Percentiles rank a stretch among this genome's conserved stretches.
phyloP scores from a whole-genome alignment of 2,329 filamentous ascomycete genomes.

The Talaromyces sp. region DNA sequence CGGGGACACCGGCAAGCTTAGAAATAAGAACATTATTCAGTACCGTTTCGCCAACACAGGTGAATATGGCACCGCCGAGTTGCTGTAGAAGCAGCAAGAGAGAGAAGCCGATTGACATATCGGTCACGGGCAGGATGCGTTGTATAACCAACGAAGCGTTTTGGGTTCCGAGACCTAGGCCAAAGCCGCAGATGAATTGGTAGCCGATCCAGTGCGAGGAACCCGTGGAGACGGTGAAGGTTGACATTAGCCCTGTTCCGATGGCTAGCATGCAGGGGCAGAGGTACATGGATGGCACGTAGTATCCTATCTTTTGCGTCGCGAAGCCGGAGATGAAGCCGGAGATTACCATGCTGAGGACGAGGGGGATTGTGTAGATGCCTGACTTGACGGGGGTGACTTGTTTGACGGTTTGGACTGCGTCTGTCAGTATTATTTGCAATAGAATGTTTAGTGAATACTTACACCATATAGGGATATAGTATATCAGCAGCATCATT shows the following conservation, averaged over 20 bases:
- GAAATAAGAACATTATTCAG: slow-evolving; percentile 25
- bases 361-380: slow-evolving; percentile 15
- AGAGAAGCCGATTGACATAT: slow-evolving; percentile 30
- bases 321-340: slow-evolving; percentile 10
- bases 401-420: slow-evolving; percentile 18
- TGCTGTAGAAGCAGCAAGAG: slow-evolving; percentile 30
- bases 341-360: slow-evolving; percentile 12
- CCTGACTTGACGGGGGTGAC: slow-evolving; percentile 15
- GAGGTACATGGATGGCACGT: slow-evolving; percentile 14
- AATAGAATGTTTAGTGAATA: neutral
- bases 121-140: slow-evolving; percentile 26
- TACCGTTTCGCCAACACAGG: slow-evolving; percentile 27
- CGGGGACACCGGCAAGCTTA: slow-evolving; percentile 30
- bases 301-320: slow-evolving; percentile 18
- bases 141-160: slow-evolving; percentile 28
- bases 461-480: slow-evolving; percentile 15
- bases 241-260: slow-evolving; percentile 18
- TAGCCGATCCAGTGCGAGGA: slow-evolving; percentile 30
- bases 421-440: neutral
- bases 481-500: slow-evolving; percentile 14
- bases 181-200: slow-evolving; percentile 33
- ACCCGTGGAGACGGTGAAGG: slow-evolving; percentile 21
- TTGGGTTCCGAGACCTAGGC: slow-evolving; percentile 31
- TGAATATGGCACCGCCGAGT: slow-evolving; percentile 29
- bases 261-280: slow-evolving; percentile 11